Base-by-base conservation (phyloP, 192 early-diverging fungal genomes). In the Coemansia sp. region DNA sequence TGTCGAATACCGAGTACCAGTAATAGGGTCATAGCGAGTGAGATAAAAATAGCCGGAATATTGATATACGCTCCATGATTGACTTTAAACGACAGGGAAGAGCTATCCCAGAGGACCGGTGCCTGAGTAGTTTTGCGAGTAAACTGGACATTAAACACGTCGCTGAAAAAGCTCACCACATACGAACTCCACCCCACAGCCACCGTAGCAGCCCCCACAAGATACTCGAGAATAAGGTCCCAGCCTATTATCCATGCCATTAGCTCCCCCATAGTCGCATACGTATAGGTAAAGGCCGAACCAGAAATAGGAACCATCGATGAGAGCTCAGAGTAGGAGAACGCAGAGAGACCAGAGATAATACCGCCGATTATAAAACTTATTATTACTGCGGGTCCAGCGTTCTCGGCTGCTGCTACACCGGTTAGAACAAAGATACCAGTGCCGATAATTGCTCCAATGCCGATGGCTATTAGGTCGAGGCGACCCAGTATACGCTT, bases 161-260 rank as follows among this genome's bases (percentile, higher is more conserved):
- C 90, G 13, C 55, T 22, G 46, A 94, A 79, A 61, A 96, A 92
- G 3, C 75, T 75, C 9, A 88, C 89, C 70, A 97, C 82, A 72
- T 97, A 97, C 0, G 78, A 85, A 18, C 94, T 93, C 93, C 94
- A 97, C 9, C 94, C 91, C 10, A 88, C 87, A 16, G 93, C 89
- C 38, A 95, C 93, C 0, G 94, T 90, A 1, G 94, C 91, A 20
- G 93, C 91, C 3, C 92, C 91, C 16, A 96, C 90, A 75, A 95
- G 82, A 74, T 95, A 96, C 80, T 96, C 95, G 33, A 96, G 79
- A 12, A 94, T 91, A 41, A 96, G 77, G 79, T 94, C 91, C 95
- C 95, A 97, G 15, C 93, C 94, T 69, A 95, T 91, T 46, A 94
- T 91, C 95, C 95, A 97, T 2, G 90, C 94, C 22, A 94, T 68